phyloP scores from a whole-genome alignment of 2,329 filamentous ascomycete species.

The Tolypocladium tundrense region DNA sequence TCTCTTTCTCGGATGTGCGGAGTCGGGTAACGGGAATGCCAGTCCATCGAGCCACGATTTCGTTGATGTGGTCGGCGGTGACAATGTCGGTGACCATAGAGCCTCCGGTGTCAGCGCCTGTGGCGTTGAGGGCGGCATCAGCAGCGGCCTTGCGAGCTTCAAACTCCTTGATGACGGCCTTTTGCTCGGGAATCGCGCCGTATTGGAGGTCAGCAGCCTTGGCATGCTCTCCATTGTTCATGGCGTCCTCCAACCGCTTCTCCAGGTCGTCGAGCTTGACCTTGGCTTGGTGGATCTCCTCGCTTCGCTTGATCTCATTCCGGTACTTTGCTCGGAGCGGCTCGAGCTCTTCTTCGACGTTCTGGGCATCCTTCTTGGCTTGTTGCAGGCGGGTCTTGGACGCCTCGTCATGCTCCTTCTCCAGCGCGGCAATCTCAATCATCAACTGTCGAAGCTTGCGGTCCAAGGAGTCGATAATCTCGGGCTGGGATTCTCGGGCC shows the following conservation, averaged over 20 bases:
- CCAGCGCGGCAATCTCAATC: constrained; percentile 93
- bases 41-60: constrained; percentile 96
- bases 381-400: constrained; percentile 73
- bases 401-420: constrained; percentile 89
- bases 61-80: constrained; percentile 96
- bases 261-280: constrained; percentile 86
- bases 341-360: constrained; percentile 85
- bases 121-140: constrained; percentile 57
- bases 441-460: constrained; percentile 81
- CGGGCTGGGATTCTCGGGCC: constrained; percentile 89
- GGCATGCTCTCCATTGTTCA: constrained; percentile 71
- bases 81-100: constrained; percentile 87
- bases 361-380: constrained; percentile 83
- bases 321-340: constrained; percentile 94
- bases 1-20: constrained; percentile 94
- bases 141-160: constrained; percentile 72
- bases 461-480: constrained; percentile 90
- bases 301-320: constrained; percentile 80
- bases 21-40: constrained; percentile 93
- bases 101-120: constrained; percentile 47
- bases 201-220: constrained; percentile 92
- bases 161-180: constrained; percentile 66
- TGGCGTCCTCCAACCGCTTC: constrained; percentile 89
- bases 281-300: constrained; percentile 88
- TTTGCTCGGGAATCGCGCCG: constrained; percentile 91